Conservation (phyloP, 441 rosid genomes). For the Brassica hybrid region DNA sequence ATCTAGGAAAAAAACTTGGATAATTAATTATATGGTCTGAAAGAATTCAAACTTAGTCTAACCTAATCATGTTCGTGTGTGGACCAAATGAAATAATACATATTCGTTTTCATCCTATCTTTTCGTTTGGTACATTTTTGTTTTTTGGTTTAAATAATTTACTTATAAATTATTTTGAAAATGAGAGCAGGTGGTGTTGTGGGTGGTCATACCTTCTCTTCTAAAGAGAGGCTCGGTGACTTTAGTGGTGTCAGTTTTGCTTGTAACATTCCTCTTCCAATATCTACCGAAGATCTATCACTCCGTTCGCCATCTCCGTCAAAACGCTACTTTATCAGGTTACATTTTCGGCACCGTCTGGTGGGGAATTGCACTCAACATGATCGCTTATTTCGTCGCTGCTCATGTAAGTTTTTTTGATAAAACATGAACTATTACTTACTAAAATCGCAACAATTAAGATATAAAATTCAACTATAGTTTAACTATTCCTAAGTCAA, state of each 20-base stretch:
- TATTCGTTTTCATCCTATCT: slow-evolving; percentile 11
- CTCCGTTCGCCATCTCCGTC: slow-evolving; percentile 82
- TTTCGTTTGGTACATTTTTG: slow-evolving; percentile 35
- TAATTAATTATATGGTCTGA: slow-evolving; percentile 30
- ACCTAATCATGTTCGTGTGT: slow-evolving; percentile 38
- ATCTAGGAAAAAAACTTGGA: neutral
- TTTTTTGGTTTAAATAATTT: slow-evolving; percentile 24
- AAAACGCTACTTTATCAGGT: slow-evolving; percentile 80
- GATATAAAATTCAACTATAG: too few species aligned
- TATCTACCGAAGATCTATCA: slow-evolving; percentile 91
- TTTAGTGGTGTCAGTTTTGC: slow-evolving; percentile 63
- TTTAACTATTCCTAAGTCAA: neutral
- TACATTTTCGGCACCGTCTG: slow-evolving; percentile 92
- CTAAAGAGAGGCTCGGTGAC: slow-evolving; percentile 67
- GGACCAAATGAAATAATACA: slow-evolving; percentile 38
- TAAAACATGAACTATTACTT: neutral
- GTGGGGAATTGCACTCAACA: slow-evolving; percentile 96
- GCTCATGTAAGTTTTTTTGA: slow-evolving; percentile 74
- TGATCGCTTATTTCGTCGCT: slow-evolving; percentile 93
- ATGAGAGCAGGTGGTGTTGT: slow-evolving; percentile 65
- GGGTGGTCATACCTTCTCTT: slow-evolving; percentile 74
- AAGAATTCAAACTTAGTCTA: slow-evolving; percentile 19
- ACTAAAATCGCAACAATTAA: too few species aligned
- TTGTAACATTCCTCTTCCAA: slow-evolving; percentile 75
- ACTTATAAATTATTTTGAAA: neutral